These are phyloP conservation scores for Crinitomyces ghanaensis DNA, from an alignment of 805 yeast species.

Conservation along the genomic window DNA sequence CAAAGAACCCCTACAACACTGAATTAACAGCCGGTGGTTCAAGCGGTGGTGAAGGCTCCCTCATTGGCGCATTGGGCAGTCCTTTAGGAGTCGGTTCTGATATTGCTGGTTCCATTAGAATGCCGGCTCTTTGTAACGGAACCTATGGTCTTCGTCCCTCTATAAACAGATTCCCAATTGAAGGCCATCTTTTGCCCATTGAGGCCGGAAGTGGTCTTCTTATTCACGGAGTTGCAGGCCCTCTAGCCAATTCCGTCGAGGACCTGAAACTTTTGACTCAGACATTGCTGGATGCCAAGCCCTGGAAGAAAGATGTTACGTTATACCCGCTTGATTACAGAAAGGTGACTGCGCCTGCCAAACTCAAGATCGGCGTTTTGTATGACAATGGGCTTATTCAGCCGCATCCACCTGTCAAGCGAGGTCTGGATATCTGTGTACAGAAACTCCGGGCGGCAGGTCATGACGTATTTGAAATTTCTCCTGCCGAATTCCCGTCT, in stretches of 20 bases:
- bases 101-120: slow-evolving; percentile 43
- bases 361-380: slow-evolving; percentile 2
- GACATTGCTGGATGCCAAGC: slow-evolving; percentile 12
- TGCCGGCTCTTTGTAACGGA: slow-evolving; percentile 35
- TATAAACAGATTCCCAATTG: slow-evolving; percentile 31
- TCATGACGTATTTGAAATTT: slow-evolving; percentile 17
- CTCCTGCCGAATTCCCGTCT: slow-evolving; percentile 17
- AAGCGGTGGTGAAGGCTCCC: slow-evolving; percentile 43
- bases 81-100: slow-evolving; percentile 44
- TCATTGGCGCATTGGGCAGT: slow-evolving; percentile 33
- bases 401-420: slow-evolving; percentile 41
- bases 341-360: slow-evolving; percentile 10
- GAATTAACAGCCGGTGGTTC: slow-evolving; percentile 20
- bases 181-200: slow-evolving; percentile 39
- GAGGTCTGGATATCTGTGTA: slow-evolving; percentile 34
- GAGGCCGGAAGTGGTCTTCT: slow-evolving; percentile 26
- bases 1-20: slow-evolving; percentile 34
- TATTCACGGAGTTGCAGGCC: slow-evolving; percentile 54
- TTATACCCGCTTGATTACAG: slow-evolving; percentile 17
- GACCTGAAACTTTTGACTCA: slow-evolving; percentile 63
- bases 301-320: slow-evolving; percentile 15
- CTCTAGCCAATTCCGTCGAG: slow-evolving; percentile 49
- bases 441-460: slow-evolving; percentile 13
- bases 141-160: slow-evolving; percentile 40
- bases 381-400: slow-evolving; percentile 34